Evolutionary conservation across 139 green algal species (phyloP), one percentile per base, ranked within the genome.

Genomic region (Picochlorum costavermella): DNA sequence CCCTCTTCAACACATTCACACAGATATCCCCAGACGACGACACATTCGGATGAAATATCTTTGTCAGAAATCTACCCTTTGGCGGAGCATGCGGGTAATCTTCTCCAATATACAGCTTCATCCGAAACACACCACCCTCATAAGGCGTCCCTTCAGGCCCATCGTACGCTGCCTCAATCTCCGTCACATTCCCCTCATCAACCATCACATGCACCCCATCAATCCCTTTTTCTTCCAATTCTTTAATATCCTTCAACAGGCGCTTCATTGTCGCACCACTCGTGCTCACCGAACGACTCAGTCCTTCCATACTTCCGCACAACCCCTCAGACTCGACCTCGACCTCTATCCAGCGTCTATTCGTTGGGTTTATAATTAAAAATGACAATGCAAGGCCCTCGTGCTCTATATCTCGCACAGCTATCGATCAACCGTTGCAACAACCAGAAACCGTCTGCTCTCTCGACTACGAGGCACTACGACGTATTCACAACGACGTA

Each of bases 1-100:
- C 92, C 36, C 83, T 83, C 72, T 98, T 97, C 4, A 98, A 81
- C 29, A 95, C 90, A 62, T 98, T 98, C 14, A 98, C 93, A 50
- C 93, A 98, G 61, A 98, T 97, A 51, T 98, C 93, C 2, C 93
- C 93, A 3, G 51, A 55, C 16, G 79, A 67, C 33, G 85, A 86
- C 5, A 98, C 83, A 66, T 98, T 98, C 4, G 93, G 93, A 68
- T 98, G 93, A 61, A 98, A 98, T n/a, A 98, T 92, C 50, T 86
- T 91, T 4, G 88, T 96, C 6, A 87, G 29, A 66, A 97, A 96
- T 65, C 74, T 89, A 31, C 84, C 76, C 75, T 92, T 70, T 50
- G 86, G 86, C 5, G 86, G 80, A 1, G 53, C 63, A 2, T 63
- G 31, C 3, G 86, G 86, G 60, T 83, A 94, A 58, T 92, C 84